A percentile compares a stretch with the other conserved stretches of the same genome.
Conservation (phyloP, 805 yeast species). For the Komagataella ulmi region DNA sequence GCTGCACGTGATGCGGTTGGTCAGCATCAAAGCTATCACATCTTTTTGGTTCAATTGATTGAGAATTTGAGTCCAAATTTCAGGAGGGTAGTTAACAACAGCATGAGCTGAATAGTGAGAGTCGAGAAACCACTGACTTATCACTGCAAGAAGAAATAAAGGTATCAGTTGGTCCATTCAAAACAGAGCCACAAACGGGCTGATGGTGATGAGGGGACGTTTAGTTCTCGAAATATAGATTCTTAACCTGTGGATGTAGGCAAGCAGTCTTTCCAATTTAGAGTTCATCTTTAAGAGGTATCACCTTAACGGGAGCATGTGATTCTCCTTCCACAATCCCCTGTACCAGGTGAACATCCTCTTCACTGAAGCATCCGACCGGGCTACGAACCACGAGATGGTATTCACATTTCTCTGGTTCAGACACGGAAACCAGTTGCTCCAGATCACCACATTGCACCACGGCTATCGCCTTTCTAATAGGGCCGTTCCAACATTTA, state of each 20-base stretch:
- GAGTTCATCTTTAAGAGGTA: background rate
- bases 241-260: background rate
- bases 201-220: background rate
- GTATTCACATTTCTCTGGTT: slow-evolving; percentile 84
- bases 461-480: slow-evolving; percentile 51
- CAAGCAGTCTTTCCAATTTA: background rate
- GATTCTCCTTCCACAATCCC: background rate
- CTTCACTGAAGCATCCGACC: slow-evolving; percentile 22
- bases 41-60: background rate
- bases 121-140: background rate
- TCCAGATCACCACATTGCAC: slow-evolving; percentile 54
- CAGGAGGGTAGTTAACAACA: background rate
- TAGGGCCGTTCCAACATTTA: slow-evolving; percentile 92
- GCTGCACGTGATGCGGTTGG: background rate
- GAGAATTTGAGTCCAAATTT: background rate
- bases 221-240: background rate
- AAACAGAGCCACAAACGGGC: background rate
- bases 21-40: background rate
- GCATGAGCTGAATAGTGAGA: background rate
- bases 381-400: slow-evolving; percentile 34
- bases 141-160: background rate
- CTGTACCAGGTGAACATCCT: background rate
- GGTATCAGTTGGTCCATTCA: background rate
- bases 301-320: background rate
- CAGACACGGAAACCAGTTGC: slow-evolving; percentile 54